Conservation (phyloP, 257 asterid genomes). For the Prunella vulgaris region DNA sequence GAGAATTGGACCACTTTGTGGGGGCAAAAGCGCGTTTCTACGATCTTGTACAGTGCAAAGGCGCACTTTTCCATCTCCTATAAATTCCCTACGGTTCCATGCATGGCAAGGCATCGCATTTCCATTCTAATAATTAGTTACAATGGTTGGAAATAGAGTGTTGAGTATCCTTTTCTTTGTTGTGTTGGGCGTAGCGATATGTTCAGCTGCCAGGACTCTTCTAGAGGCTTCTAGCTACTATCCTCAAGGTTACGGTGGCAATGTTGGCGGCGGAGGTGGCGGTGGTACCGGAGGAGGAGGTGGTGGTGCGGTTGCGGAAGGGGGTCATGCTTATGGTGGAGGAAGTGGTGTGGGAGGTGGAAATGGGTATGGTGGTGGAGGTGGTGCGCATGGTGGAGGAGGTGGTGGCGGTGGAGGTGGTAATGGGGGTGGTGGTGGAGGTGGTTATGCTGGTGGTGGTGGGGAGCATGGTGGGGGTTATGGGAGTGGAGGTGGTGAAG, state of each 20-base stretch:
- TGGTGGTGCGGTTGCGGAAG: constrained; percentile 40
- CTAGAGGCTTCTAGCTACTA: constrained; percentile 28
- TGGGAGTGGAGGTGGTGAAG: constrained; percentile 55
- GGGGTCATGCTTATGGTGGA: constrained; percentile 33
- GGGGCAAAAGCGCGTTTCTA: constrained; percentile 35
- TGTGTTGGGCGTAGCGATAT: constrained; percentile 34
- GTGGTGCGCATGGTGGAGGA: constrained; percentile 37
- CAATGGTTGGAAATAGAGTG: constrained; percentile 34
- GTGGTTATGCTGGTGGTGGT: constrained; percentile 42
- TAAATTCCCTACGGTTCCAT: constrained; percentile 34
- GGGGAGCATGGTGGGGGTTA: constrained; percentile 43
- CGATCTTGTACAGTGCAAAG: constrained; percentile 18
- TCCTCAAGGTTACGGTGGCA: constrained; percentile 24
- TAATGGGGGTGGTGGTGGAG: constrained; percentile 39
- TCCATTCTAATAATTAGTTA: not conserved
- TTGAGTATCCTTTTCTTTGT: constrained; percentile 33
- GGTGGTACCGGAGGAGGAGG: constrained; percentile 46
- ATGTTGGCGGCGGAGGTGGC: constrained; percentile 37
- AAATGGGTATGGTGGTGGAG: constrained; percentile 29
- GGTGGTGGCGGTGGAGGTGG: constrained; percentile 38
- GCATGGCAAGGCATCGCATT: constrained; percentile 24
- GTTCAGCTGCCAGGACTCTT: constrained; percentile 64
- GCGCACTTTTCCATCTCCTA: constrained; percentile 42
- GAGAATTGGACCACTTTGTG: constrained; percentile 53
- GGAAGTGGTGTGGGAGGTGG: constrained; percentile 37